Percentiles rank a stretch among this genome's conserved stretches.
Conservation (phyloP, 2,329 filamentous ascomycete genomes). For the Ceratocystis harringtonii region DNA sequence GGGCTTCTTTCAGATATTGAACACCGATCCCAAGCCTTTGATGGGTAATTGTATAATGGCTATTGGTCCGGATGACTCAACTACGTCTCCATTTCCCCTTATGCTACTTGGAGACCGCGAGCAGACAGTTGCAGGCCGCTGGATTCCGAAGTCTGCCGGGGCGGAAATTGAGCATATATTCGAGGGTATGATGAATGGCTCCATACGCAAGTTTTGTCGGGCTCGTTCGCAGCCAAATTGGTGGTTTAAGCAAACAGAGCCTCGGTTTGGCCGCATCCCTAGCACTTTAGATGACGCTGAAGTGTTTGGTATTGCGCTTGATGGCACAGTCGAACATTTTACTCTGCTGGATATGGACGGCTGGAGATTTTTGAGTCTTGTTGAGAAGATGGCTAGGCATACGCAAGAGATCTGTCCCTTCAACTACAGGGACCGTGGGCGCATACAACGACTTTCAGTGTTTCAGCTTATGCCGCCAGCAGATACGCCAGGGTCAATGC, state of each 20-base stretch:
- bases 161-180: constrained; percentile 36
- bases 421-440: background rate
- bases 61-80: constrained; percentile 25
- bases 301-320: constrained; percentile 49
- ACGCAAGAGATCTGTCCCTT: constrained; percentile 13
- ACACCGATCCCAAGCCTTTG: constrained; percentile 5
- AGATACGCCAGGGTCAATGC: constrained; percentile 36
- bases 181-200: constrained; percentile 39
- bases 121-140: constrained; percentile 35
- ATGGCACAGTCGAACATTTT: constrained; percentile 57
- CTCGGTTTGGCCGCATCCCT: constrained; percentile 30
- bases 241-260: constrained; percentile 25
- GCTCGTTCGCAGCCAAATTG: constrained; percentile 40
- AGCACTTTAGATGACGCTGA: constrained; percentile 34
- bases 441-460: background rate
- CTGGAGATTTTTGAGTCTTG: constrained; percentile 54
- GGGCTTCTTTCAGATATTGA: background rate
- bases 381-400: constrained; percentile 51
- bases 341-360: constrained; percentile 45
- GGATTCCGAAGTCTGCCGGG: constrained; percentile 32
- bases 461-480: constrained; percentile 18
- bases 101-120: constrained; percentile 35
- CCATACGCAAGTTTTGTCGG: constrained; percentile 41
- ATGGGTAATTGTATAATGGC: constrained; percentile 30
- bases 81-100: constrained; percentile 26